These are phyloP conservation scores for Aspergillus tanneri DNA, from an alignment of 2,329 filamentous ascomycete species.

Conservation along the genomic window DNA sequence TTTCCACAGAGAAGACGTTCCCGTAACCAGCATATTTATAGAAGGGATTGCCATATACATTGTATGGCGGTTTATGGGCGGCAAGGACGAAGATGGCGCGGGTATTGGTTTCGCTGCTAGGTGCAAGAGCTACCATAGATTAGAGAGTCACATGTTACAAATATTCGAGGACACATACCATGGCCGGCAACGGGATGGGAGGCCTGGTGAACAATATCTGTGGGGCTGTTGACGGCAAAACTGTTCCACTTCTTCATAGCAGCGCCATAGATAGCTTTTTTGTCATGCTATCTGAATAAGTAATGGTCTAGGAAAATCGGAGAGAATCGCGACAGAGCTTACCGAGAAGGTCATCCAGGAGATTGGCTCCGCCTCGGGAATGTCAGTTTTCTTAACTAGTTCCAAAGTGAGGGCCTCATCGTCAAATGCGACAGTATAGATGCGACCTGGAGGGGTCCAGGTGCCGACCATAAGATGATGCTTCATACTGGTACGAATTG, in stretches of 20 bases:
- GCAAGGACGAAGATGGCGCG: slow-evolving; percentile 86
- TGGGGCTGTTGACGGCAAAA: slow-evolving; percentile 72
- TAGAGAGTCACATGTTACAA: slow-evolving; percentile 1
- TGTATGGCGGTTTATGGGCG: slow-evolving; percentile 72
- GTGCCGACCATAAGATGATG: slow-evolving; percentile 92
- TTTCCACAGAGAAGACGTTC: slow-evolving; percentile 60
- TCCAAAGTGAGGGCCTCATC: slow-evolving; percentile 73
- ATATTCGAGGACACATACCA: slow-evolving; percentile 51
- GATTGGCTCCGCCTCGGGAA: slow-evolving; percentile 80
- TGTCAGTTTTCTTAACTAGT: slow-evolving; percentile 75
- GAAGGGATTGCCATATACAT: slow-evolving; percentile 87
- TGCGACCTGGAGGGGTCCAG: slow-evolving; percentile 85
- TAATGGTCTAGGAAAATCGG: neutral
- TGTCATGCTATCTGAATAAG: slow-evolving; percentile 61
- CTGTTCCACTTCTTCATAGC: slow-evolving; percentile 94
- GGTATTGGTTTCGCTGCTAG: slow-evolving; percentile 71
- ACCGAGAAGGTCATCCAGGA: slow-evolving; percentile 93
- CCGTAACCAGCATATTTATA: slow-evolving; percentile 81
- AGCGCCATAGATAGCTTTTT: slow-evolving; percentile 82
- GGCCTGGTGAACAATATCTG: slow-evolving; percentile 70
- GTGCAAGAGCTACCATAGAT: slow-evolving; percentile 60
- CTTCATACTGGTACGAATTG: slow-evolving; percentile 60
- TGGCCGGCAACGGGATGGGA: slow-evolving; percentile 76
- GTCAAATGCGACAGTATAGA: slow-evolving; percentile 86
- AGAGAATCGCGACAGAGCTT: slow-evolving; percentile 37